These are phyloP conservation scores for Podaxis sp. DNA, from an alignment of 768 basidiomycete species.

Conservation along the genomic window DNA sequence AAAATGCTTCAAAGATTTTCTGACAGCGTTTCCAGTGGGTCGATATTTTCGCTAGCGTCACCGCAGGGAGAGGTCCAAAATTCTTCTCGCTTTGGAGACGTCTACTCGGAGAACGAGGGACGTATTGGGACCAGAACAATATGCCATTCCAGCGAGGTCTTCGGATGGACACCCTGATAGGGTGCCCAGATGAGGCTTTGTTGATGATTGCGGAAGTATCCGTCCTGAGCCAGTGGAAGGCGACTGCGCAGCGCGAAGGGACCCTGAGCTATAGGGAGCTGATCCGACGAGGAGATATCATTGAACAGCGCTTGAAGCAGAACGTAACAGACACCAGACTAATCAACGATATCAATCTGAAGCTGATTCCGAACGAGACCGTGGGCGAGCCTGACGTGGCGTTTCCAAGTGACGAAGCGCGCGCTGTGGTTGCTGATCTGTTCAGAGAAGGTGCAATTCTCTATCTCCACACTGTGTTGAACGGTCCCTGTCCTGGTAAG, in stretches of 20 bases:
- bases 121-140: conserved; percentile 32
- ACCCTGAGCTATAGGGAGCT: conserved; percentile 75
- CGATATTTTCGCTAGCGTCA: conserved; percentile 72
- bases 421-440: conserved; percentile 49
- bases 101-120: conserved; percentile 46
- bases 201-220: conserved; percentile 75
- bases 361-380: conserved; percentile 31
- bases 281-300: conserved; percentile 66
- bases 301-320: conserved; percentile 65
- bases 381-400: conserved; percentile 27
- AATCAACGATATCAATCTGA: conserved; percentile 31
- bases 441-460: conserved; percentile 67
- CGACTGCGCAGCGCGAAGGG: conserved; percentile 58
- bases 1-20: conserved; percentile 1
- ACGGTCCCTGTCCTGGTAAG: conserved; percentile 68
- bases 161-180: conserved; percentile 68
- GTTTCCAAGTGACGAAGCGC: conserved; percentile 43
- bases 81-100: conserved; percentile 67
- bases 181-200: conserved; percentile 78
- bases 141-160: conserved; percentile 37
- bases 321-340: conserved; percentile 33
- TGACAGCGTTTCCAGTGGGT: conserved; percentile 55
- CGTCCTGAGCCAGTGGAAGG: conserved; percentile 76
- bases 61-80: conserved; percentile 58
- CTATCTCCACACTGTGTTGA: conserved; percentile 72